Evolutionary conservation across 2,329 filamentous ascomycete genomes (phyloP), one percentile per base, ranked within the genome.

Genomic region (Blumeria hordei): DNA sequence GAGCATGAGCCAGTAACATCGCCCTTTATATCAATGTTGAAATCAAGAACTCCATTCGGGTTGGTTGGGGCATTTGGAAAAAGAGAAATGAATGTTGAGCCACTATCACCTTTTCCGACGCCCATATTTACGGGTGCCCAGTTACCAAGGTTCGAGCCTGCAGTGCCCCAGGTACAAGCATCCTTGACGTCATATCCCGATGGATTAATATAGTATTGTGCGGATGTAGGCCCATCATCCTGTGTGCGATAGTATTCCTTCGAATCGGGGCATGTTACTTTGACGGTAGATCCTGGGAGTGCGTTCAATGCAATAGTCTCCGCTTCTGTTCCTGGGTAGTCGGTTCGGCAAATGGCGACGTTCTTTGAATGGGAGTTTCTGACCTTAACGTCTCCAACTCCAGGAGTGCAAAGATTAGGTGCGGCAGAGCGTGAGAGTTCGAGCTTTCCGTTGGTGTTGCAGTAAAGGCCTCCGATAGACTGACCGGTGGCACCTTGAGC

Each of bases 141-240:
- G 77, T 98, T 95, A 60, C 92, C 80, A 56, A 73, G 67, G 59
- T 73, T 69, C 57, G 71, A 64, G 55, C 67, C 80, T 57, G 78
- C 72, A 18, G 73, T 73, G 54, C 76, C 72, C 92, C 92, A 96
- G 57, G 76, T 69, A 71, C 92, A 98, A 53, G 78, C 85, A 11
- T 88, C 69, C 60, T 78, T 67, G 57, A 79, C 70, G 16, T 69
- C 63, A 54, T 83, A 72, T 58, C 87, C 88, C 62, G 78, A 75
- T 63, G 84, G 84, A 77, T 96, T 96, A 70, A 96, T 77, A 67
- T 98, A 98, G 76, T 94, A 96, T 71, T 96, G 92, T 47, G 88
- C 88, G 51, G 86, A 88, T 54, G 92, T 96, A 53, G 71, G 63
- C 67, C 76, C 75, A 62, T 77, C 77, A 64, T 85, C 62, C 85